phyloP scores from a whole-genome alignment of 441 rosid species.

The California macrophylla region DNA sequence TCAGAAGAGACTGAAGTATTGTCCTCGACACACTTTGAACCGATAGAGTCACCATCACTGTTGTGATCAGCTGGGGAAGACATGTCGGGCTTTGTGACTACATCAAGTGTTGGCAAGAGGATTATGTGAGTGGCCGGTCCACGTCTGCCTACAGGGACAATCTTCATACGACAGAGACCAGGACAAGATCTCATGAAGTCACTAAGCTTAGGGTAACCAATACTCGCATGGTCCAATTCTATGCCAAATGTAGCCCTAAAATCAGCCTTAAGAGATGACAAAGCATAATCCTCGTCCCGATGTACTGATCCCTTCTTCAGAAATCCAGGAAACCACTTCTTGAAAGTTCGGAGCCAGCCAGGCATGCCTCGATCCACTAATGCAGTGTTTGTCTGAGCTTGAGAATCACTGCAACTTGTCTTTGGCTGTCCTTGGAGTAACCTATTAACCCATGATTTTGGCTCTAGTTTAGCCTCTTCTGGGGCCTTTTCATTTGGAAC shows the following conservation, averaged over 20 bases:
- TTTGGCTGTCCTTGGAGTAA: constrained; percentile 33
- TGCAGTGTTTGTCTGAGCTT: constrained; percentile 7
- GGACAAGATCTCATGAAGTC: constrained; percentile 58
- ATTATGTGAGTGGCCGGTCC: constrained; percentile 62
- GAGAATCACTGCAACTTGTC: constrained; percentile 14
- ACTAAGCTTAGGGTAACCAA: constrained; percentile 65
- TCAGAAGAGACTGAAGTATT: constrained; percentile 18
- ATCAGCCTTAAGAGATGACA: constrained; percentile 76
- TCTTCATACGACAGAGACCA: constrained; percentile 41
- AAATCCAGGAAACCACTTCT: constrained; percentile 64
- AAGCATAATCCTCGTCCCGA: constrained; percentile 47
- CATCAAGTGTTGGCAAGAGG: constrained; percentile 36
- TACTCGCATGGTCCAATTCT: constrained; percentile 61
- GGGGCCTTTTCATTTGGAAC: constrained; percentile 10
- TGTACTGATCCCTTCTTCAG: constrained; percentile 28
- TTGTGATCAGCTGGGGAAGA: constrained; percentile 10
- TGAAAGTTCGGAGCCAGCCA: constrained; percentile 51
- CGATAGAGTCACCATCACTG: constrained; percentile 17
- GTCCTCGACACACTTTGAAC: constrained; percentile 20
- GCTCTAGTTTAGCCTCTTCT: constrained; percentile 27
- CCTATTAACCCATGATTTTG: constrained; percentile 40
- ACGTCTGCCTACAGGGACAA: constrained; percentile 27
- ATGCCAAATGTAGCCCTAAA: constrained; percentile 50
- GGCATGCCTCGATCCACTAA: constrained; percentile 24
- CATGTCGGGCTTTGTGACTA: constrained; percentile 11